Percentiles rank a stretch among this genome's conserved stretches.
These are phyloP conservation scores for Dalechampia spathulata DNA, from an alignment of 441 rosid genomes.

Conservation along the genomic window DNA sequence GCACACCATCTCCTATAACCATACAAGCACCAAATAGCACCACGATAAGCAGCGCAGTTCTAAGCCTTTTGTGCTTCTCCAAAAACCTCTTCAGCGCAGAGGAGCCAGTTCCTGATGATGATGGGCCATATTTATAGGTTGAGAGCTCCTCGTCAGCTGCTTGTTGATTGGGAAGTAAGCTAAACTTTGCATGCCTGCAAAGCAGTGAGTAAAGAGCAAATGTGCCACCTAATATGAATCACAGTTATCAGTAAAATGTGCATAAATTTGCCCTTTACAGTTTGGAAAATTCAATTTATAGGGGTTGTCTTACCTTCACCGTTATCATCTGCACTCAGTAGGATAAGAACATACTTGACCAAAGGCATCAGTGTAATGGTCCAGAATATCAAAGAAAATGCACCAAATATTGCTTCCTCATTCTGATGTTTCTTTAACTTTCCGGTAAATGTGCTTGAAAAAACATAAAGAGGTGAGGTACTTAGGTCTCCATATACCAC, in stretches of 20 bases:
- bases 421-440: conserved; percentile 39
- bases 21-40: conserved; percentile 79
- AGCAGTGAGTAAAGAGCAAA: conserved; percentile 89
- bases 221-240: conserved; percentile 55
- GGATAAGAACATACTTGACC: conserved; percentile 52
- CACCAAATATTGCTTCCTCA: conserved; percentile 70
- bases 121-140: conserved; percentile 59
- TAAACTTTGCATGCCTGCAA: conserved; percentile 80
- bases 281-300: not conserved
- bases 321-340: conserved; percentile 68
- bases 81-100: conserved; percentile 56
- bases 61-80: conserved; percentile 66
- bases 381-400: conserved; percentile 87
- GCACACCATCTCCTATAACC: conserved; percentile 81
- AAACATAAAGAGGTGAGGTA: conserved; percentile 88
- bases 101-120: conserved; percentile 26
- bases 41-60: conserved; percentile 63
- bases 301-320: conserved; percentile 57
- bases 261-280: not conserved
- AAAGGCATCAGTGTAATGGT: conserved; percentile 69
- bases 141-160: conserved; percentile 96
- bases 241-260: conserved; percentile 16
- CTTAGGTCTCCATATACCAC: conserved; percentile 80
- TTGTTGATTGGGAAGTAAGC: conserved; percentile 90
- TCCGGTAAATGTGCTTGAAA: conserved; percentile 46